Evolutionary conservation across 257 asterid genomes (phyloP).

Genomic region (Thymus mandschuricus): DNA sequence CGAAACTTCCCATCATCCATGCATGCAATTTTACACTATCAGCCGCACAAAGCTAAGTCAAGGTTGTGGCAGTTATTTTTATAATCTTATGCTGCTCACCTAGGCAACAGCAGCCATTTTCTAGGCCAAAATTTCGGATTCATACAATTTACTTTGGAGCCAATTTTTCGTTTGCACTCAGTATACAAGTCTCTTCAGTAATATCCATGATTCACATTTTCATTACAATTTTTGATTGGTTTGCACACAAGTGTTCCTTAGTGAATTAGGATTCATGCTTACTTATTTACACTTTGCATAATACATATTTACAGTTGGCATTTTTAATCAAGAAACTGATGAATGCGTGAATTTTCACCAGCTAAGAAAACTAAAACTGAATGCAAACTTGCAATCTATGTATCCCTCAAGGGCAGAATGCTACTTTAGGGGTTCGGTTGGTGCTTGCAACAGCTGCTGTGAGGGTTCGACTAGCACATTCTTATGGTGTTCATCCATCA

Average conservation of each 20-base stretch:
- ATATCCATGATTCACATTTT: not conserved
- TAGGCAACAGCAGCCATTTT: not conserved
- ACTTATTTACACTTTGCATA: not conserved
- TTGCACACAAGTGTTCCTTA: not conserved
- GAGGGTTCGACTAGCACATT: conserved; percentile 1
- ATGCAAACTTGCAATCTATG: not conserved
- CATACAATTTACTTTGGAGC: not conserved
- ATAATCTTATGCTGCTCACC: not conserved
- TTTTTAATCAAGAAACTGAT: not conserved
- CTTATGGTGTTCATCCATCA: conserved; percentile 18
- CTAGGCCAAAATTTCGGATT: not conserved
- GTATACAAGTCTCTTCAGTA: not conserved
- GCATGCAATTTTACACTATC: not conserved
- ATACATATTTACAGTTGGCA: not conserved
- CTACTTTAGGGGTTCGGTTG: not conserved
- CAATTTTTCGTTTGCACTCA: not conserved
- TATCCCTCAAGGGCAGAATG: not conserved
- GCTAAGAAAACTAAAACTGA: not conserved
- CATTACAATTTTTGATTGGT: not conserved
- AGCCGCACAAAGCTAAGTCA: not conserved
- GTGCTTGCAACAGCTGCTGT: not conserved
- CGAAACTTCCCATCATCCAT: not conserved
- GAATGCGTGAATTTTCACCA: not conserved
- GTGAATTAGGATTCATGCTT: not conserved
- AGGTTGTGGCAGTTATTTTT: not conserved